These are phyloP conservation scores for Chrysopogon serrulatus DNA, from an alignment of 176 grass and related monocot species.

Conservation along the genomic window DNA sequence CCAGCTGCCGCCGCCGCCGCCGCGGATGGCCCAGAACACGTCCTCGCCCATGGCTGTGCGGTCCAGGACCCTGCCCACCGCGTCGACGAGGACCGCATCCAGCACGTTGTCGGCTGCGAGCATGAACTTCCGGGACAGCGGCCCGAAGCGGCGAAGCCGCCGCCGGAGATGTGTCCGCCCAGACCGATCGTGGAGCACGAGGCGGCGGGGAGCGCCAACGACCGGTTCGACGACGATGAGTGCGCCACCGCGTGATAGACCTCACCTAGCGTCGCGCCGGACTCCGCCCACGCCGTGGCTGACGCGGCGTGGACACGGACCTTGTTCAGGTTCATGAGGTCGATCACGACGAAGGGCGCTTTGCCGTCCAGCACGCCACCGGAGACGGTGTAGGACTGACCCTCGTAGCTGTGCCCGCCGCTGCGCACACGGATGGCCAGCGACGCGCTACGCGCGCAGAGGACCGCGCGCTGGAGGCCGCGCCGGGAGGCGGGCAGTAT, in stretches of 20 bases:
- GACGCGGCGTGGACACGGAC: constrained; percentile 31
- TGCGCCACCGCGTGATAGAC: too few species aligned
- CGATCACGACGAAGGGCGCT: constrained; percentile 49
- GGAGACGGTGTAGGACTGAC: constrained; percentile 57
- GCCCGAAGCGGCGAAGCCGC: constrained; percentile 61
- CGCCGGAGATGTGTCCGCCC: constrained; percentile 49
- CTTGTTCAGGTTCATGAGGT: constrained; percentile 47
- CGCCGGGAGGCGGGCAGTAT: constrained; percentile 36
- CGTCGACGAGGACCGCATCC: constrained; percentile 41
- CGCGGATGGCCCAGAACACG: constrained; percentile 68
- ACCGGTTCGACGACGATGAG: too few species aligned
- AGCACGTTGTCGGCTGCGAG: constrained; percentile 65
- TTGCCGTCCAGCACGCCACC: background rate
- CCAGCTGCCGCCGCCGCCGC: constrained; percentile 78
- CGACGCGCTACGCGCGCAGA: background rate
- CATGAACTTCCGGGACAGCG: constrained; percentile 47
- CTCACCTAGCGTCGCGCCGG: constrained; percentile 47
- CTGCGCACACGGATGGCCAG: constrained; percentile 60
- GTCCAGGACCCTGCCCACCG: too few species aligned
- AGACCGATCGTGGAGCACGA: constrained; percentile 51
- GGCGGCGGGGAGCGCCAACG: constrained; percentile 48
- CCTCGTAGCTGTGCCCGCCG: constrained; percentile 77
- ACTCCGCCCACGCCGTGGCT: constrained; percentile 44
- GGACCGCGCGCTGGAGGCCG: constrained; percentile 24
- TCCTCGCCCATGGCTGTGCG: constrained; percentile 42